phyloP scores from a whole-genome alignment of 2,329 filamentous ascomycete genomes.

The Penicillium vulpinum region DNA sequence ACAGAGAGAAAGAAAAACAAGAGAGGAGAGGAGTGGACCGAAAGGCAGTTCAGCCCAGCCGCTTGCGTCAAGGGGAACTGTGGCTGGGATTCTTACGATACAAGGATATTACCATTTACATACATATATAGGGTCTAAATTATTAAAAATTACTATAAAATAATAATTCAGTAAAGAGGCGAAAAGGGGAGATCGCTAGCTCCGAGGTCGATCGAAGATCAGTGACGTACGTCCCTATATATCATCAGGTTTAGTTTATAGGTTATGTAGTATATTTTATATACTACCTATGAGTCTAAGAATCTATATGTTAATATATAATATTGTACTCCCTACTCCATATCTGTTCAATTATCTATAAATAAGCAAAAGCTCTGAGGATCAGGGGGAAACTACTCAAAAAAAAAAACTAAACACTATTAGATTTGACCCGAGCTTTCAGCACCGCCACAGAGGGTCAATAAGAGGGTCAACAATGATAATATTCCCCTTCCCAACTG shows the following conservation, averaged over 20 bases:
- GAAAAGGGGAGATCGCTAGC: conserved; percentile 18
- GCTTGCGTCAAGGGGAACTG: conserved; percentile 30
- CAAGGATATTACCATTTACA: conserved; percentile 1
- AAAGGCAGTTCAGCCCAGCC: conserved; percentile 20
- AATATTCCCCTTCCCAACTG: too few species aligned
- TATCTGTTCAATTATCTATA: background rate
- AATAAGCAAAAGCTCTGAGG: background rate
- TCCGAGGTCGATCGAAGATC: conserved; percentile 22
- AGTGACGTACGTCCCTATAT: conserved; percentile 19
- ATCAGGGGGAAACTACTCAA: too few species aligned
- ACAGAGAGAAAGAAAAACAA: background rate
- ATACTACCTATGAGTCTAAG: too few species aligned
- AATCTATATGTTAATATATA: background rate
- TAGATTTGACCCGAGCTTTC: conserved; percentile 6
- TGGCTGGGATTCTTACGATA: conserved; percentile 19
- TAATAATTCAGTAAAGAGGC: too few species aligned
- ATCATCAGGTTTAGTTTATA: too few species aligned
- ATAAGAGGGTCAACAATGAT: too few species aligned
- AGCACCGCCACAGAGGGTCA: conserved; percentile 7
- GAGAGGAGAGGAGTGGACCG: conserved; percentile 12
- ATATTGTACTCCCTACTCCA: background rate
- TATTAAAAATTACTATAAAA: too few species aligned
- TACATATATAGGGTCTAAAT: too few species aligned
- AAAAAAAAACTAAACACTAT: conserved; percentile 1
- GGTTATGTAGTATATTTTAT: too few species aligned